Evolutionary conservation across 192 early-diverging fungal species (phyloP), one percentile per base, ranked within the genome.

Genomic region (Gryganskiella cystojenkinii): DNA sequence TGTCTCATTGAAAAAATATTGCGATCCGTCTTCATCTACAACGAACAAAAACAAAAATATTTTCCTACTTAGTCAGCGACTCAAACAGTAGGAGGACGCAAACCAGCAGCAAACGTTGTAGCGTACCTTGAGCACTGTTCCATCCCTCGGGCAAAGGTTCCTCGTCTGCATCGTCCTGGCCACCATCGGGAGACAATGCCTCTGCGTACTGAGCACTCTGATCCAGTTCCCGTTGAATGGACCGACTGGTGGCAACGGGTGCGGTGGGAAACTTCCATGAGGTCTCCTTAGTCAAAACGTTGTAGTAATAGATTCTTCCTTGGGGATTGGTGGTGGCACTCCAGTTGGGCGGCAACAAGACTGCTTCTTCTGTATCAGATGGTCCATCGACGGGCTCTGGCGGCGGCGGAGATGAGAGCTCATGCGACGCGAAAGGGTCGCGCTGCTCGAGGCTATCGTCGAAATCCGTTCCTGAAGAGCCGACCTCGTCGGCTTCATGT

Each of bases 1-100:
- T 2, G 55, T 42, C n/a, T 72, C 70, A 55, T 88, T 83, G 51
- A 88, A 88, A 67, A 86, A 88, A 46, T 88, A 88, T 42, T 81
- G 69, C 11, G 79, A 70, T 0, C 82, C 84, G 22, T 75, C 68
- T 1, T 85, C 74, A 49, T 88, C 86, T 86, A 71, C 17, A 19
- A 40, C 20, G 9, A 56, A 44, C 24, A 45, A 59, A 66, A 22
- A 63, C 9, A 24, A 52, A 57, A 28, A 10, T 31, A 60, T 45
- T 13, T 45, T n/a, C n/a, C n/a, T n/a, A n/a, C n/a, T n/a, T n/a
- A n/a, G n/a, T n/a, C n/a, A n/a, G n/a, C n/a, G n/a, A n/a, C n/a
- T n/a, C n/a, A n/a, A n/a, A n/a, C n/a, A n/a, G n/a, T n/a, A n/a
- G n/a, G n/a, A n/a, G n/a, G n/a, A n/a, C n/a, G n/a, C n/a, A n/a